These are phyloP conservation scores for Canna indica DNA, from an alignment of 176 grass and related monocot genomes.

Conservation along the genomic window DNA sequence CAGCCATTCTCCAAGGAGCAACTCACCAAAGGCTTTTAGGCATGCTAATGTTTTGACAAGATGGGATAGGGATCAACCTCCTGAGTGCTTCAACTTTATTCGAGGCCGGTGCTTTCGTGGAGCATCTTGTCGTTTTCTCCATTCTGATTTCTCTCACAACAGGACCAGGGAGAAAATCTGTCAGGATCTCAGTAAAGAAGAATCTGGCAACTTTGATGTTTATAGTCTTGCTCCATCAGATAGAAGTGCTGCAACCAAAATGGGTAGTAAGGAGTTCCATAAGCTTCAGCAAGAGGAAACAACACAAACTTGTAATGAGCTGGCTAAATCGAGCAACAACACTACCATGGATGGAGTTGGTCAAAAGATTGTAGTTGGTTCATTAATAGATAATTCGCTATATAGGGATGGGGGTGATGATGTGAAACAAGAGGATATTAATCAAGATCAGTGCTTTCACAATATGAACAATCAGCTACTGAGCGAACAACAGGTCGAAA, in stretches of 20 bases:
- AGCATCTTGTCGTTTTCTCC: slow-evolving; percentile 28
- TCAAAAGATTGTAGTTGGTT: background rate
- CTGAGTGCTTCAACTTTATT: slow-evolving; percentile 22
- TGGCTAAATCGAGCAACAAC: background rate
- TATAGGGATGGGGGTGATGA: background rate
- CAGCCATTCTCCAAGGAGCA: slow-evolving; percentile 50
- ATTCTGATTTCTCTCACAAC: slow-evolving; percentile 10
- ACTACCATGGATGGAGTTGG: slow-evolving; percentile 10
- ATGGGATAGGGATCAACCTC: background rate
- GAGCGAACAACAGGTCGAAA: slow-evolving; percentile 12
- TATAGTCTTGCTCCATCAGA: background rate
- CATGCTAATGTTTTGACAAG: slow-evolving; percentile 20
- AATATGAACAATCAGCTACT: slow-evolving; percentile 1
- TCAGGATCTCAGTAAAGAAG: background rate
- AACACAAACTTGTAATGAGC: background rate
- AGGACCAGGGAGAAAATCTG: slow-evolving; percentile 1
- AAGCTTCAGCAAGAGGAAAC: slow-evolving; percentile 3
- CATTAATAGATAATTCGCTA: background rate
- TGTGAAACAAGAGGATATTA: background rate
- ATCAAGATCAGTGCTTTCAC: background rate
- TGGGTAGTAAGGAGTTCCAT: background rate
- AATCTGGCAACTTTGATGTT: slow-evolving; percentile 3
- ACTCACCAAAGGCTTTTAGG: slow-evolving; percentile 27
- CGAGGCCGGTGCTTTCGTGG: slow-evolving; percentile 21
- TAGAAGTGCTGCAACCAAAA: background rate